These are phyloP conservation scores for Pleurotus cornucopiae DNA, from an alignment of 768 basidiomycete genomes.

Conservation along the genomic window DNA sequence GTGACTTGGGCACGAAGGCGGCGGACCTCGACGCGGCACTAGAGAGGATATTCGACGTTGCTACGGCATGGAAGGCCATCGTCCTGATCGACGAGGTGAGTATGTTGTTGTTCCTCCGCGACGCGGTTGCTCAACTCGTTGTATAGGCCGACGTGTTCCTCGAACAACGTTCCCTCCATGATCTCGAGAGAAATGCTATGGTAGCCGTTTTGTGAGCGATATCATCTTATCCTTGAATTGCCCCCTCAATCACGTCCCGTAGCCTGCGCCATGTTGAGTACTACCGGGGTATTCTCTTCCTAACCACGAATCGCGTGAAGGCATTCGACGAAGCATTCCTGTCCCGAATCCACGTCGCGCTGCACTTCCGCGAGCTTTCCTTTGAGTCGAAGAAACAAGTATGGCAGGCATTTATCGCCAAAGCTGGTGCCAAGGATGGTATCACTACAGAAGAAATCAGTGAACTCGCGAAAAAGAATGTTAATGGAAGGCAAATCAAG, in stretches of 20 bases:
- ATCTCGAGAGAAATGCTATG: slow-evolving; percentile 66
- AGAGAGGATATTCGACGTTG: slow-evolving; percentile 45
- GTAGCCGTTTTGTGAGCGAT: slow-evolving; percentile 50
- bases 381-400: slow-evolving; percentile 51
- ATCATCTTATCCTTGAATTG: slow-evolving; percentile 19
- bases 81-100: slow-evolving; percentile 50
- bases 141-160: slow-evolving; percentile 66
- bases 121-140: slow-evolving; percentile 7
- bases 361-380: slow-evolving; percentile 59
- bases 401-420: slow-evolving; percentile 58
- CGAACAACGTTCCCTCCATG: slow-evolving; percentile 61
- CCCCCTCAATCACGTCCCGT: slow-evolving; percentile 16
- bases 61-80: slow-evolving; percentile 59
- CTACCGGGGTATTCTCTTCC: slow-evolving; percentile 53
- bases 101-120: background rate
- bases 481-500: slow-evolving; percentile 69
- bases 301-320: slow-evolving; percentile 54
- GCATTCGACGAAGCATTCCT: slow-evolving; percentile 68
- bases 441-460: slow-evolving; percentile 39
- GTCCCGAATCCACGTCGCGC: slow-evolving; percentile 61
- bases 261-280: slow-evolving; percentile 56
- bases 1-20: slow-evolving; percentile 49
- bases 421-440: slow-evolving; percentile 27
- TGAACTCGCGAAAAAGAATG: slow-evolving; percentile 42
- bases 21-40: slow-evolving; percentile 37